Evolutionary conservation across 148 eudicot species (phyloP).

Genomic region (Cornus florida): DNA sequence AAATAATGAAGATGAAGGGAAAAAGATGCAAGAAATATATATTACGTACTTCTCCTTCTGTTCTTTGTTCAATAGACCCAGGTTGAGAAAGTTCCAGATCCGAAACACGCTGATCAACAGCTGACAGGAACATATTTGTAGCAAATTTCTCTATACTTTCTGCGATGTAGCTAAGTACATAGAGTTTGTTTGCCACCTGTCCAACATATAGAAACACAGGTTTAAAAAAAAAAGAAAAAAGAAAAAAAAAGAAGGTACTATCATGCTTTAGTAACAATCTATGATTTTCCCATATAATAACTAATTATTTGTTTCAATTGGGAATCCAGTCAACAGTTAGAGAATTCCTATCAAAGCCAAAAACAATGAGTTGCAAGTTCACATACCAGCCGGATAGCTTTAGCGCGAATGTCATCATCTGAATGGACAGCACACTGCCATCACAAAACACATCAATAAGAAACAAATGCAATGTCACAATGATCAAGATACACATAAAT

Average conservation of each 20-base stretch:
- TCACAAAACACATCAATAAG: constrained; percentile 24
- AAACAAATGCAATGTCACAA: constrained; percentile 9
- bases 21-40: constrained; percentile 7
- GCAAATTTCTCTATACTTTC: constrained; percentile 79
- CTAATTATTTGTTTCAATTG: neutral
- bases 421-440: constrained; percentile 88
- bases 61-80: constrained; percentile 36
- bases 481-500: neutral
- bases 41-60: constrained; percentile 55
- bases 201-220: constrained; percentile 11
- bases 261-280: neutral
- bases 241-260: too few species aligned
- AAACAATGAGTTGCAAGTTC: constrained; percentile 11
- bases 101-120: constrained; percentile 49
- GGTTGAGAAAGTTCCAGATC: constrained; percentile 44
- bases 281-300: neutral
- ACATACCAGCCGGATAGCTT: constrained; percentile 92
- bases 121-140: constrained; percentile 68
- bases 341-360: neutral
- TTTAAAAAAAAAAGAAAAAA: too few species aligned
- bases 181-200: constrained; percentile 96
- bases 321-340: neutral
- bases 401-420: constrained; percentile 83
- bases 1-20: neutral
- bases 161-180: constrained; percentile 51